These are phyloP conservation scores for Endoconidiophora laricicola DNA, from an alignment of 2,329 filamentous ascomycete genomes.

Conservation along the genomic window DNA sequence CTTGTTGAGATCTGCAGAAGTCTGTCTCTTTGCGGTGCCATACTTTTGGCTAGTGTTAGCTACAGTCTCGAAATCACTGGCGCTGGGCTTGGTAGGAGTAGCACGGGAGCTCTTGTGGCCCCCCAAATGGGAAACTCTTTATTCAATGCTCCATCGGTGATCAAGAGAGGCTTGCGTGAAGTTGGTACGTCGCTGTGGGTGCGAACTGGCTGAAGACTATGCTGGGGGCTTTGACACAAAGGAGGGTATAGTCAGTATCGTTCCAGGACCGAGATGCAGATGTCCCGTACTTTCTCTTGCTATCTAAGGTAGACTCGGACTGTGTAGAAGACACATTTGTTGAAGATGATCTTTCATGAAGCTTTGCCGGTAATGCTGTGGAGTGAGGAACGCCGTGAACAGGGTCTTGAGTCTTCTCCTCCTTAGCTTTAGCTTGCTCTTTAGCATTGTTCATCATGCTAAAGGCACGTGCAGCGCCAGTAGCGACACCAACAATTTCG, in stretches of 20 bases:
- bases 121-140: neutral
- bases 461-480: slow-evolving; percentile 13
- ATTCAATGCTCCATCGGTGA: neutral
- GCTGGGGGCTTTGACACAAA: slow-evolving; percentile 8
- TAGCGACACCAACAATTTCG: slow-evolving; percentile 13
- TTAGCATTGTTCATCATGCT: slow-evolving; percentile 10
- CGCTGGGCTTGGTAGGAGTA: neutral
- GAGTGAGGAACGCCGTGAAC: neutral
- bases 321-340: neutral
- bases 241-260: neutral
- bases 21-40: neutral
- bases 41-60: slow-evolving; percentile 7
- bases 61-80: slow-evolving; percentile 4
- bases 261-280: slow-evolving; percentile 6
- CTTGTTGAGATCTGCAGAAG: too few relatives aligned
- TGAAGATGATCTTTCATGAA: neutral
- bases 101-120: neutral
- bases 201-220: slow-evolving; percentile 2
- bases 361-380: neutral
- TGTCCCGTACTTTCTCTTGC: slow-evolving; percentile 7
- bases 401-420: neutral
- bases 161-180: neutral
- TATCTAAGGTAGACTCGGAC: neutral
- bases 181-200: slow-evolving; percentile 2
- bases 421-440: neutral